Conservation (phyloP, 768 basidiomycete species). For the Auriscalpium orientale region DNA sequence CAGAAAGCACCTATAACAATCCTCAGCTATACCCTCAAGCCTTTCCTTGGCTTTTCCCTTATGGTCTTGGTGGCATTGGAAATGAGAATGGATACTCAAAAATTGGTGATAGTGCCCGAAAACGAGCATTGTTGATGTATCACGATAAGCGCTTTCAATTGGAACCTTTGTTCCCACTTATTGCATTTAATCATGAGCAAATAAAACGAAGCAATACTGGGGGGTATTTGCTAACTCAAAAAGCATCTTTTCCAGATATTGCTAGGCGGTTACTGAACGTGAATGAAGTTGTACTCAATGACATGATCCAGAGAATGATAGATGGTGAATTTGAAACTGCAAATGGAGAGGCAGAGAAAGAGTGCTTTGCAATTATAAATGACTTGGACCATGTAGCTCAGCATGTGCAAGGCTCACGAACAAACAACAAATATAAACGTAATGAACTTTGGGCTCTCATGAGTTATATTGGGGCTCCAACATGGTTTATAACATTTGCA, state of each 20-base stretch:
- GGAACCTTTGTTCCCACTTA: conserved; percentile 29
- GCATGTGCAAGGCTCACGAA: conserved; percentile 12
- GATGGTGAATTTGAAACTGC: neutral
- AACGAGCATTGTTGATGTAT: conserved; percentile 26
- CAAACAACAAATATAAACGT: conserved; percentile 7
- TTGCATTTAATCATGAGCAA: conserved; percentile 34
- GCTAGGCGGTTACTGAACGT: conserved; percentile 1
- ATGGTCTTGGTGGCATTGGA: conserved; percentile 31
- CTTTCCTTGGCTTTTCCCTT: conserved; percentile 37
- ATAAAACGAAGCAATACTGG: conserved; percentile 22
- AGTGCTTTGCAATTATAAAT: conserved; percentile 6
- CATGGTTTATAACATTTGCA: conserved; percentile 19
- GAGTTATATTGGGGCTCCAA: conserved; percentile 7
- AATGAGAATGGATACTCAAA: conserved; percentile 1
- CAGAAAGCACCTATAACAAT: conserved; percentile 29
- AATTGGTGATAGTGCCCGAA: conserved; percentile 24
- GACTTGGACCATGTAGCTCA: conserved; percentile 9
- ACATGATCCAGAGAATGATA: neutral
- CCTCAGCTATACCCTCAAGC: conserved; percentile 28
- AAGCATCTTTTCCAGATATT: conserved; percentile 4
- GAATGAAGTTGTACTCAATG: neutral
- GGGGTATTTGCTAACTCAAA: conserved; percentile 16
- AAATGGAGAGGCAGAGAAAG: conserved; percentile 3
- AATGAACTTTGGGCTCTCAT: conserved; percentile 17
- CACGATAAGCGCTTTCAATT: conserved; percentile 34